Conservation (phyloP, 2,329 filamentous ascomycete species). For the Fusarium sacchari region DNA sequence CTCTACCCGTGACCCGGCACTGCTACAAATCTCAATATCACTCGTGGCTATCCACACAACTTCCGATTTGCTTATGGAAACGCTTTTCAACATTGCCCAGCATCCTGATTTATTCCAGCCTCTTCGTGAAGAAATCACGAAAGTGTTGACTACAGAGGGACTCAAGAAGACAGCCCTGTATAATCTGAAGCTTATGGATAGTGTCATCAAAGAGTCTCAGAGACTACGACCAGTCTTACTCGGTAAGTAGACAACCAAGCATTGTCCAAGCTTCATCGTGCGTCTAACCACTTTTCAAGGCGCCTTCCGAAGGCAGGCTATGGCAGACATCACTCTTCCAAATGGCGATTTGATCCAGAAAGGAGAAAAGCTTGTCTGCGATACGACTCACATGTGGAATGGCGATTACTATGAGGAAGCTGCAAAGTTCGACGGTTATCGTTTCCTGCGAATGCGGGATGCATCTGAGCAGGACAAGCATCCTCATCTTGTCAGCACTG, state of each 20-base stretch:
- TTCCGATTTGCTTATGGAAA: slow-evolving; percentile 42
- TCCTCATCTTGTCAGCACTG: slow-evolving; percentile 60
- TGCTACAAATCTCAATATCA: slow-evolving; percentile 41
- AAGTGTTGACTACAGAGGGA: slow-evolving; percentile 19
- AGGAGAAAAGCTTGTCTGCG: slow-evolving; percentile 3
- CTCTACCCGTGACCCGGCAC: slow-evolving; percentile 38
- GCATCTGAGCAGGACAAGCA: slow-evolving; percentile 43
- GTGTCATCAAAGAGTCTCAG: slow-evolving; percentile 62
- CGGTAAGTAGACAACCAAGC: slow-evolving; percentile 6
- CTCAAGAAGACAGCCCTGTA: slow-evolving; percentile 59
- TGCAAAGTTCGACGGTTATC: slow-evolving; percentile 56
- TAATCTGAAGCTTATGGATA: slow-evolving; percentile 59
- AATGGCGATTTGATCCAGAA: slow-evolving; percentile 13
- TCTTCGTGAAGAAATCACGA: slow-evolving; percentile 54
- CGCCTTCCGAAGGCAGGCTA: neutral
- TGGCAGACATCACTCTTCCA: slow-evolving; percentile 1
- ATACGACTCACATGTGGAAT: neutral
- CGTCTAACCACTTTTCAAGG: neutral
- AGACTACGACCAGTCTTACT: slow-evolving; percentile 55
- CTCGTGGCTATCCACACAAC: slow-evolving; percentile 67
- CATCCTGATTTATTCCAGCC: slow-evolving; percentile 50
- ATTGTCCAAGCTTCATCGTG: accelerated
- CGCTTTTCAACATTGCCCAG: slow-evolving; percentile 50
- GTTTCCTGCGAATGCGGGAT: slow-evolving; percentile 55
- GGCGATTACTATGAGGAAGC: neutral